Evolutionary conservation across 148 eudicot species (phyloP).

Genomic region (Cornus florida): DNA sequence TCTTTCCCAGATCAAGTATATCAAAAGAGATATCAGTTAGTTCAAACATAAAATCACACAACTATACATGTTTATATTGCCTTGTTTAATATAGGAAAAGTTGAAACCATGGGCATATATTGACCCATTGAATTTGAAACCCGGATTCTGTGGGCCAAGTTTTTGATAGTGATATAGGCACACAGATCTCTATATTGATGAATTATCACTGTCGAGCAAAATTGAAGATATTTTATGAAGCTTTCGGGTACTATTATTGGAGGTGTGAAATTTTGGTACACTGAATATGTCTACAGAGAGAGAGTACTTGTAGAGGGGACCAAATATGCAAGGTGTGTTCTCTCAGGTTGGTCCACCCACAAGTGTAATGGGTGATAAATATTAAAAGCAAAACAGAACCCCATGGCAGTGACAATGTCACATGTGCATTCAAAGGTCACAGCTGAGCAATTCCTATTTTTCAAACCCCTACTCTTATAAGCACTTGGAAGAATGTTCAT

Average conservation of each 20-base stretch:
- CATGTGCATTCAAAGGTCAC: neutral
- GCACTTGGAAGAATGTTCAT: neutral
- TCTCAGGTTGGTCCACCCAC: neutral
- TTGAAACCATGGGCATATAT: neutral
- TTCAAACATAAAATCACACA: neutral
- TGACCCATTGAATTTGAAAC: neutral
- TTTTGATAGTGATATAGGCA: slow-evolving; percentile 4
- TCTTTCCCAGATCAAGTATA: neutral
- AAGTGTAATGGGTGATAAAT: neutral
- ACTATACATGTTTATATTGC: neutral
- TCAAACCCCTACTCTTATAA: slow-evolving; percentile 1
- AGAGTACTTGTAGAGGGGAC: neutral
- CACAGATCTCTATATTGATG: slow-evolving; percentile 6
- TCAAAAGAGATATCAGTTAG: no score
- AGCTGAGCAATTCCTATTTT: neutral
- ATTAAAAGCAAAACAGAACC: neutral
- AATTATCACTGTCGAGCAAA: slow-evolving; percentile 1
- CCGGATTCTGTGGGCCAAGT: neutral
- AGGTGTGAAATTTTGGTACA: neutral
- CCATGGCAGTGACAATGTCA: neutral
- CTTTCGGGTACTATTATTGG: neutral
- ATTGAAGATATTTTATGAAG: slow-evolving; percentile 2
- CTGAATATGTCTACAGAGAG: neutral
- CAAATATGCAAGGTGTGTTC: neutral
- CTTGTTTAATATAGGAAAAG: neutral